Evolutionary conservation across 805 yeast species (phyloP), one percentile per base, ranked within the genome.

Genomic region (Dipodascus geniculatus): DNA sequence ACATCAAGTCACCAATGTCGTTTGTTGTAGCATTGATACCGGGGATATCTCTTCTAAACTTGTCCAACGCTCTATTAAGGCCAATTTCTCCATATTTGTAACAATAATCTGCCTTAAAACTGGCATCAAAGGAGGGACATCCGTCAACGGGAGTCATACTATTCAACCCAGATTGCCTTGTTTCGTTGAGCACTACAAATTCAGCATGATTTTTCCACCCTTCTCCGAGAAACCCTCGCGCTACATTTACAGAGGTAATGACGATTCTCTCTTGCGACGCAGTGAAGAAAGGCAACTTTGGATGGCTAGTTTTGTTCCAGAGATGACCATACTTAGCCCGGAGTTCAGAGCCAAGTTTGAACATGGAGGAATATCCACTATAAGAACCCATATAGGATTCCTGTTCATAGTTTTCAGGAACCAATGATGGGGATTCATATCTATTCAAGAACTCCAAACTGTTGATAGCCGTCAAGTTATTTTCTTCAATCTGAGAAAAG

Each of bases 161-260:
- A n/a, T 38, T 38, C 20, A 38, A 16, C 14, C 44, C 44, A 38
- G 44, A 38, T 16, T 38, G 14, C 14, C 20, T n/a, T 4, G 44
- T 38, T 38, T 38, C 44, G 14, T 38, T 38, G 6, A 38, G 14
- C 17, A 38, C 44, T 11, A 38, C 14, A 17, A 38, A 38, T n/a
- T 38, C 20, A 4, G 44, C 44, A n/a, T 38, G 44, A 11, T 38
- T 38, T 16, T 38, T 38, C 44, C 44, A 38, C 44, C 14, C 14
- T n/a, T 4, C 71, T 9, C 77, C 76, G 59, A 79, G 70, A 65
- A 83, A 82, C 0, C 87, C 88, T 58, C 76, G 68, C 6, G 82
- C 79, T 62, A 82, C 83, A 61, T 71, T 68, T 24, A 71, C 64
- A 4, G 85, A 77, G 42, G 84, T 77, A 55, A 75, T 79, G 55